A percentile compares a stretch with the other conserved stretches of the same genome.
Evolutionary conservation across 2,329 filamentous ascomycete species (phyloP).

Genomic region (Pezicula neosporulosa): DNA sequence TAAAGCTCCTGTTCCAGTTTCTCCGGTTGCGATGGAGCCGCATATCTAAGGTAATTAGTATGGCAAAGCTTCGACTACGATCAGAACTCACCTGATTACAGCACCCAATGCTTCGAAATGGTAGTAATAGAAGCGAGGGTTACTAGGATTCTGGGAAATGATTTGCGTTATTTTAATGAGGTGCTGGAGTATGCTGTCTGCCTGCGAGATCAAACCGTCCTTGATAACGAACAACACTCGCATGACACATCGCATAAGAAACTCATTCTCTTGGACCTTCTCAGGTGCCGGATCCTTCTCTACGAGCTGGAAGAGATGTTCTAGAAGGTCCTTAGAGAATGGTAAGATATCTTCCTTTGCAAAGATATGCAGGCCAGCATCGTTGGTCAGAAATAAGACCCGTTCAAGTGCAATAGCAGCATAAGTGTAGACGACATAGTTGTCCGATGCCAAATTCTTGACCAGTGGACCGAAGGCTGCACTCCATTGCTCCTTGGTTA

Average conservation of each 20-base stretch:
- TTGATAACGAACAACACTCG: constrained; percentile 91
- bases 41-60: constrained; percentile 44
- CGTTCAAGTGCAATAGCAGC: constrained; percentile 95
- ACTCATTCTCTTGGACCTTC: constrained; percentile 98
- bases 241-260: constrained; percentile 98
- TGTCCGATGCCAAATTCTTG: constrained; percentile 81
- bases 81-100: constrained; percentile 61
- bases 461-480: constrained; percentile 86
- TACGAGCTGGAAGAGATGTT: constrained; percentile 88
- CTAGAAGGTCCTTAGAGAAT: constrained; percentile 79
- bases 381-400: constrained; percentile 78
- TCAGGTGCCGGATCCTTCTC: constrained; percentile 79
- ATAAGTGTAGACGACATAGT: constrained; percentile 98
- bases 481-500: constrained; percentile 90
- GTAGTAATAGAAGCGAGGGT: constrained; percentile 97
- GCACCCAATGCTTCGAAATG: constrained; percentile 94
- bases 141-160: constrained; percentile 93
- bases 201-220: constrained; percentile 70
- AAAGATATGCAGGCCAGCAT: constrained; percentile 74
- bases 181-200: constrained; percentile 77
- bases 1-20: constrained; percentile 81
- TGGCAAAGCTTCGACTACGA: constrained; percentile 5
- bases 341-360: constrained; percentile 73
- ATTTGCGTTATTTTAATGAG: constrained; percentile 86
- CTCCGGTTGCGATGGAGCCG: constrained; percentile 63